Percentiles rank a stretch among this genome's conserved stretches.
These are phyloP conservation scores for Solanum virginianum DNA, from an alignment of 257 asterid species.

Conservation along the genomic window DNA sequence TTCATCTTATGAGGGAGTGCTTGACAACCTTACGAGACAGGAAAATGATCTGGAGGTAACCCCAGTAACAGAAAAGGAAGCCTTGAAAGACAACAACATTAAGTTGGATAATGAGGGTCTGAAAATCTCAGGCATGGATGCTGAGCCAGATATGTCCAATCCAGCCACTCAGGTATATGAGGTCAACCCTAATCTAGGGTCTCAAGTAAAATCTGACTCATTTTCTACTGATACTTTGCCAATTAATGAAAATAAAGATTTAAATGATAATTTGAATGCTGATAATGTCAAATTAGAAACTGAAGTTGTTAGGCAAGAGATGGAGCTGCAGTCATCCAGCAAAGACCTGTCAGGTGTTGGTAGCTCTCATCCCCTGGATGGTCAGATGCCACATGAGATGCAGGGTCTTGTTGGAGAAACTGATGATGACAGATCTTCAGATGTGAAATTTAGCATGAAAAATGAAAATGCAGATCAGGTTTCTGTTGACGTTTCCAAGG, in stretches of 20 bases:
- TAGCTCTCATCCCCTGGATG: constrained; percentile 13
- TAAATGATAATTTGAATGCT: constrained; percentile 26
- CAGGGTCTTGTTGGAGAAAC: constrained; percentile 21
- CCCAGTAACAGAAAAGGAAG: not conserved
- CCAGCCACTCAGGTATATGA: constrained; percentile 28
- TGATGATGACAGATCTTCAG: constrained; percentile 6
- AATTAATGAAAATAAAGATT: constrained; percentile 14
- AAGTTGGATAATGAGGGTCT: constrained; percentile 6
- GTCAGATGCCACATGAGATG: constrained; percentile 8
- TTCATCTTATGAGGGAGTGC: not conserved
- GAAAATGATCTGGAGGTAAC: constrained; percentile 1
- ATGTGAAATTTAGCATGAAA: constrained; percentile 11
- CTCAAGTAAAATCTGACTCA: constrained; percentile 29
- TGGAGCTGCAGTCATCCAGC: constrained; percentile 14
- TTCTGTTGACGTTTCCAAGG: constrained; percentile 8
- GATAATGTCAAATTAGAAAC: constrained; percentile 28
- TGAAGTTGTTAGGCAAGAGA: constrained; percentile 22
- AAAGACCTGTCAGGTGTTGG: constrained; percentile 14
- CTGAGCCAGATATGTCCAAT: constrained; percentile 9
- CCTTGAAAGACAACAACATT: not conserved
- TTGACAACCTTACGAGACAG: not conserved
- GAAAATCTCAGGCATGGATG: constrained; percentile 16
- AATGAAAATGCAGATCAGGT: constrained; percentile 14
- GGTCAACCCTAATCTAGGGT: constrained; percentile 28
- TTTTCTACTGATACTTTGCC: constrained; percentile 22